Evolutionary conservation across 2,329 filamentous ascomycete species (phyloP), one percentile per base, ranked within the genome.

Genomic region (Pseudogymnoascus sp.): DNA sequence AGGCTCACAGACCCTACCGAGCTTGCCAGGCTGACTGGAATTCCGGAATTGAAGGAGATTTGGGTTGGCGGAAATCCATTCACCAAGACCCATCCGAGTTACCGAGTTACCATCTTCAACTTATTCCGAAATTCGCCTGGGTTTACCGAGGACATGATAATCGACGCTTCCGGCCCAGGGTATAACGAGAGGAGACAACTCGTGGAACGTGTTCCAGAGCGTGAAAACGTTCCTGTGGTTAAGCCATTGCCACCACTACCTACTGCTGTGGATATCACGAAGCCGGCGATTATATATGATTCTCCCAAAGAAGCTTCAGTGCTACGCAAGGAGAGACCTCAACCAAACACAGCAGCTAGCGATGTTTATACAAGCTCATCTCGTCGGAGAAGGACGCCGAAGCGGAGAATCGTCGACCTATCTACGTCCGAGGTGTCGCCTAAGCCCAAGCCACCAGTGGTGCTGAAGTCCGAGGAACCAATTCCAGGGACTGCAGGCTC

Each of bases 11-110:
- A 99, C 72, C 93, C 93, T 0, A 90, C 87, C 63, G 94, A 99
- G 75, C 78, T 97, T 66, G 93, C 92, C 59, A 85, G 94, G 64
- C 79, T 99, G 64, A 97, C 93, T 1, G 88, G 89, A 61, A 92
- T 97, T 61, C 92, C 94, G 25, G 90, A 97, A 62, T 89, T 99
- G 67, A 87, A 87, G 64, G 93, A 97, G 74, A 87, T 99, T 33
- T 99, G 92, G 82, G 89, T 99, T 14, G 84, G 89, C 65, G 91
- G 91, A 21, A 99, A 99, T 70, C 91, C 92, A 0, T 97, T 97
- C 70, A 90, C 89, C 47, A 91, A 90, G 69, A 92, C 91, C 0
- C 91, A 97, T 73, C 82, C 87, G 64, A 86, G 89, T 69, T 96
- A 96, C 73, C 86, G 94, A 59, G 82, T 96, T 67, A 90, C 87